These are phyloP conservation scores for Petunia axillaris DNA, from an alignment of 257 asterid genomes.

Conservation along the genomic window DNA sequence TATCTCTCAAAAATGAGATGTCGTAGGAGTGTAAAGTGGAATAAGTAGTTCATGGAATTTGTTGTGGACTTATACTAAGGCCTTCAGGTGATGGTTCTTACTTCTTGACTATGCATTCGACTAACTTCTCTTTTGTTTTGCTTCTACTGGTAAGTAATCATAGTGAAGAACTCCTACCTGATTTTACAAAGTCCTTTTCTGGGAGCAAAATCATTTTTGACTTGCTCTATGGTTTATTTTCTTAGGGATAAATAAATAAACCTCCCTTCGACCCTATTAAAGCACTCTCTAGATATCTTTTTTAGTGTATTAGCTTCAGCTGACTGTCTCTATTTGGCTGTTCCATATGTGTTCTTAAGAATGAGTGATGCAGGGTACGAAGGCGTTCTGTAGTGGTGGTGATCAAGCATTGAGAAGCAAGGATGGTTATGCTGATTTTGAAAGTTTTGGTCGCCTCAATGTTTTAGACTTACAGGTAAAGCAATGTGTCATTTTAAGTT, in stretches of 20 bases:
- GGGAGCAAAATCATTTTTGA: neutral
- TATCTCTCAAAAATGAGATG: neutral
- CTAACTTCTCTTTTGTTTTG: neutral
- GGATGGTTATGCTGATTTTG: conserved; percentile 82
- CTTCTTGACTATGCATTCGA: neutral
- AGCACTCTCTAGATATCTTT: neutral
- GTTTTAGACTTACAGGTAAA: conserved; percentile 87
- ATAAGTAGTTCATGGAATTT: neutral
- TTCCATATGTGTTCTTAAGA: neutral
- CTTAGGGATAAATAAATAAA: neutral
- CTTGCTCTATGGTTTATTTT: neutral
- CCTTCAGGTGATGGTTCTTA: neutral
- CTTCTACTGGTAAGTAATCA: neutral
- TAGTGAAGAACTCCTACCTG: neutral
- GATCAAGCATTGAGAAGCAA: conserved; percentile 89
- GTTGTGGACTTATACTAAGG: neutral
- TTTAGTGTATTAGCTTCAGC: neutral
- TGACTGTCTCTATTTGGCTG: neutral
- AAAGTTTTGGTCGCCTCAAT: conserved; percentile 83
- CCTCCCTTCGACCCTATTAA: neutral
- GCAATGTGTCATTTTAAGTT: conserved; percentile 15
- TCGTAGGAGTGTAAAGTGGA: neutral
- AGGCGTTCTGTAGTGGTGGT: conserved; percentile 95
- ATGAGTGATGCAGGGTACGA: conserved; percentile 60
- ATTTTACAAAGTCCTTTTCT: neutral